Conservation (phyloP, 2,329 filamentous ascomycete species). For the Bipolaris gigantea region DNA sequence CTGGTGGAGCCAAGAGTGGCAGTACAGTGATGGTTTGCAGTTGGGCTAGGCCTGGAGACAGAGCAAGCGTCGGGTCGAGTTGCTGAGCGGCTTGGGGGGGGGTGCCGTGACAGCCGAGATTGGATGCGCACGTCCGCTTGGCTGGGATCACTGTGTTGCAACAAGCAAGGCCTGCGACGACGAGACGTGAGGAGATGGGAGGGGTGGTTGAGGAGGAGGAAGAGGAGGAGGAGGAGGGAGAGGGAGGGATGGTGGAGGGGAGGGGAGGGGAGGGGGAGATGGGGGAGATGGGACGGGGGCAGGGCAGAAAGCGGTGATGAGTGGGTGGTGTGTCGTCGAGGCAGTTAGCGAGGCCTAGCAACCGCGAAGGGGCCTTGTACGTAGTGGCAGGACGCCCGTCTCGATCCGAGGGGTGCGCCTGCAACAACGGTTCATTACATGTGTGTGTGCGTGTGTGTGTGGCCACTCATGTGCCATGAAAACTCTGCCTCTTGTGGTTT, state of each 20-base stretch:
- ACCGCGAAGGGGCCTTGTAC: constrained; percentile 6
- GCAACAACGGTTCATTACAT: constrained; percentile 28
- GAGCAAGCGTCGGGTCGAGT: constrained; percentile 13
- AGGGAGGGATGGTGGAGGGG: neutral
- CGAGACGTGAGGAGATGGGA: constrained; percentile 14
- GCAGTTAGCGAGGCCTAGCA: constrained; percentile 13
- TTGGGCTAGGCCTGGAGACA: constrained; percentile 9
- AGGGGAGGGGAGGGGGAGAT: constrained; percentile 8
- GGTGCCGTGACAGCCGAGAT: constrained; percentile 15
- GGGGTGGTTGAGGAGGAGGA: constrained; percentile 10
- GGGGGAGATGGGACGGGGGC: neutral
- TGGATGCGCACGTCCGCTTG: constrained; percentile 14
- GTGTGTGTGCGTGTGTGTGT: constrained; percentile 6
- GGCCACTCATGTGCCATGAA: constrained; percentile 24
- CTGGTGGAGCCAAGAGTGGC: constrained; percentile 7
- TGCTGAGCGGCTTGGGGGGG: constrained; percentile 11
- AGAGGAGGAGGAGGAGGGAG: constrained; percentile 10
- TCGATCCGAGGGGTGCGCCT: constrained; percentile 11
- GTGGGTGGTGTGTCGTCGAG: constrained; percentile 8
- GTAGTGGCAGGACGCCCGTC: constrained; percentile 7
- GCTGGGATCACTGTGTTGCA: constrained; percentile 16
- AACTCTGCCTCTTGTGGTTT: constrained; percentile 27
- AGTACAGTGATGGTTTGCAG: constrained; percentile 7
- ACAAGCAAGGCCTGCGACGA: constrained; percentile 27
- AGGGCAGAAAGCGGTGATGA: constrained; percentile 1